Conservation (phyloP, 2,329 filamentous ascomycete species). For the Pyrenophora graminea region DNA sequence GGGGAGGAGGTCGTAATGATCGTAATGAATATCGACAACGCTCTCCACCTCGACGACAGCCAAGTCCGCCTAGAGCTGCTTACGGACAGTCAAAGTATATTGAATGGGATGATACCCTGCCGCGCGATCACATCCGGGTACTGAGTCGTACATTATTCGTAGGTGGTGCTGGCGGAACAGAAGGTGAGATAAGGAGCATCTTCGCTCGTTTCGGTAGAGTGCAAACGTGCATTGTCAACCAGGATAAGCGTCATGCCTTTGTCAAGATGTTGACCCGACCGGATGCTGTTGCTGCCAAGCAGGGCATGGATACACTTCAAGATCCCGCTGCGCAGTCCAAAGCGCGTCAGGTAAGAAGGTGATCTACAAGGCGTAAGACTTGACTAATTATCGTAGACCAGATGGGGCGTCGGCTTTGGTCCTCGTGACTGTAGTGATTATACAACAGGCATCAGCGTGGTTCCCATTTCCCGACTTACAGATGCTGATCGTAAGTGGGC, state of each 20-base stretch:
- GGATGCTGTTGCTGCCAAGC: slow-evolving; percentile 82
- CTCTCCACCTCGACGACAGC: slow-evolving; percentile 69
- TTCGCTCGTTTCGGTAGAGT: slow-evolving; percentile 85
- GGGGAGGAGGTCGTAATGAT: slow-evolving; percentile 54
- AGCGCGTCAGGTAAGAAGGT: slow-evolving; percentile 47
- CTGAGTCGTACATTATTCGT: slow-evolving; percentile 95
- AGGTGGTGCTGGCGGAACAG: slow-evolving; percentile 77
- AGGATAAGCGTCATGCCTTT: slow-evolving; percentile 96
- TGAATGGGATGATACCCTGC: slow-evolving; percentile 75
- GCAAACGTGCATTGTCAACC: slow-evolving; percentile 97
- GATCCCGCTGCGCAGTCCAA: slow-evolving; percentile 72
- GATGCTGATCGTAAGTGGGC: slow-evolving; percentile 98
- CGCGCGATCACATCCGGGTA: slow-evolving; percentile 76
- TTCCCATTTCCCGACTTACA: slow-evolving; percentile 88
- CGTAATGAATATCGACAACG: slow-evolving; percentile 78
- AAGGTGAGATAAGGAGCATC: slow-evolving; percentile 77
- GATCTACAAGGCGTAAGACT: background rate
- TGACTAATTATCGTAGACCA: slow-evolving; percentile 64
- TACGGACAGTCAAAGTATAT: slow-evolving; percentile 68
- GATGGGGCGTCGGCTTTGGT: slow-evolving; percentile 97
- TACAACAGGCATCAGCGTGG: slow-evolving; percentile 85
- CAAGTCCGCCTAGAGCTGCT: slow-evolving; percentile 56
- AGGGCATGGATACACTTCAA: slow-evolving; percentile 81
- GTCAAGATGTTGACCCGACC: slow-evolving; percentile 95
- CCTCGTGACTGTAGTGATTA: slow-evolving; percentile 98